Evolutionary conservation across 768 basidiomycete species (phyloP).

Genomic region (Termitomyces titanicus): DNA sequence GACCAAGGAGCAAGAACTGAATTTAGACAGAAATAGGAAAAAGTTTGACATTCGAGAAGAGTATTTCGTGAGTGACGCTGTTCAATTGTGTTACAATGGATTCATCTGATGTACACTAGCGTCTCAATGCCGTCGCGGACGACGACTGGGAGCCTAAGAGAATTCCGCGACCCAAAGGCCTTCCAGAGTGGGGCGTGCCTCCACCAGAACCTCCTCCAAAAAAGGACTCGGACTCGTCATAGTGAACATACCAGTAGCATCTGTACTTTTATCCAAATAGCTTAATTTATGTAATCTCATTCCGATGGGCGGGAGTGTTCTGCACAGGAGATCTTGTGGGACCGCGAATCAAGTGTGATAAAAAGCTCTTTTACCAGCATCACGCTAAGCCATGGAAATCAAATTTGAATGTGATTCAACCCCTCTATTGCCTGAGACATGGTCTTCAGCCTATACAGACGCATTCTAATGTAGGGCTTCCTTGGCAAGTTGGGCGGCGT

Average conservation of each 20-base stretch:
- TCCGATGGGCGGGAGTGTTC: background rate
- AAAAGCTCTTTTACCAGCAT: background rate
- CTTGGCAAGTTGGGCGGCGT: constrained; percentile 72
- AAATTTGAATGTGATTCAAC: background rate
- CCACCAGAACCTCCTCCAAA: constrained; percentile 49
- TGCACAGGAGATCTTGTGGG: background rate
- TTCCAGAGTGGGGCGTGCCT: constrained; percentile 93
- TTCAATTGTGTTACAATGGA: background rate
- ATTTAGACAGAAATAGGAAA: constrained; percentile 64
- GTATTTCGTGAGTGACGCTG: constrained; percentile 76
- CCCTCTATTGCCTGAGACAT: constrained; percentile 11
- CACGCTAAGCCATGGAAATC: background rate
- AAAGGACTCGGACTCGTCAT: constrained; percentile 2
- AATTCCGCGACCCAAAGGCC: constrained; percentile 76
- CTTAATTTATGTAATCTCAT: background rate
- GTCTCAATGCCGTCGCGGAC: constrained; percentile 56
- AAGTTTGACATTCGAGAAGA: constrained; percentile 93
- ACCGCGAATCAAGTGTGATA: background rate
- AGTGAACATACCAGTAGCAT: background rate
- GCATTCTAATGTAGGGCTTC: constrained; percentile 42
- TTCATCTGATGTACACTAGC: constrained; percentile 34
- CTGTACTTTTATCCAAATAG: constrained; percentile 1
- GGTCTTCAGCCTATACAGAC: background rate
- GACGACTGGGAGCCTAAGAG: constrained; percentile 87
- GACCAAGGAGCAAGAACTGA: constrained; percentile 74